Conservation (phyloP, 306 rosid species). For the Carpinus fangiana region DNA sequence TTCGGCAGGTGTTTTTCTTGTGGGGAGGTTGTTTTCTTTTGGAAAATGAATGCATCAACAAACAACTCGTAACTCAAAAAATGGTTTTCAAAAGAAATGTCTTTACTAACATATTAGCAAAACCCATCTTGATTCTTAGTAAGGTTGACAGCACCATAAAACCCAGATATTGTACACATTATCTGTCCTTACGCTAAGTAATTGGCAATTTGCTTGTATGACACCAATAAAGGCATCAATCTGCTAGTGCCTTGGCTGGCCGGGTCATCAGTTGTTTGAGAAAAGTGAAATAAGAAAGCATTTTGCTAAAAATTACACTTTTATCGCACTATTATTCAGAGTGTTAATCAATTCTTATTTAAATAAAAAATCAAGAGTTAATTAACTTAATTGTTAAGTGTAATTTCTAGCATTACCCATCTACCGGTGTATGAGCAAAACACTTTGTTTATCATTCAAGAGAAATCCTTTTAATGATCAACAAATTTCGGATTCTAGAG, state of each 20-base stretch:
- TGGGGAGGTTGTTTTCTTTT: neutral
- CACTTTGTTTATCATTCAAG: neutral
- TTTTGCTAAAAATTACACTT: neutral
- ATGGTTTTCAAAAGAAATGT: no score
- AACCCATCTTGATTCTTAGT: no score
- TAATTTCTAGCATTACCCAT: no score
- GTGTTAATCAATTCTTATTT: no score
- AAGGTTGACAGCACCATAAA: neutral
- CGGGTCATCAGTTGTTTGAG: neutral
- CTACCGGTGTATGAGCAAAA: no score
- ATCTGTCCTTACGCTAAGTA: neutral
- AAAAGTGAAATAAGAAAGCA: neutral
- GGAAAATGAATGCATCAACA: no score
- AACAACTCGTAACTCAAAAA: no score
- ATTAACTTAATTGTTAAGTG: no score
- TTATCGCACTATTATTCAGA: no score
- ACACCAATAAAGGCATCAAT: neutral
- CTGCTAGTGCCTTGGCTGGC: neutral
- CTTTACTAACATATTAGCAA: no score
- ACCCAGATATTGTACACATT: neutral
- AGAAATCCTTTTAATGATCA: neutral
- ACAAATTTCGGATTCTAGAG: neutral
- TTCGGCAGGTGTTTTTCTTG: no score
- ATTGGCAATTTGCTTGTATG: neutral
- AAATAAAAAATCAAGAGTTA: no score